phyloP scores from a whole-genome alignment of 371 early-diverging fungal species.

The Basidiobolus meristosporus region DNA sequence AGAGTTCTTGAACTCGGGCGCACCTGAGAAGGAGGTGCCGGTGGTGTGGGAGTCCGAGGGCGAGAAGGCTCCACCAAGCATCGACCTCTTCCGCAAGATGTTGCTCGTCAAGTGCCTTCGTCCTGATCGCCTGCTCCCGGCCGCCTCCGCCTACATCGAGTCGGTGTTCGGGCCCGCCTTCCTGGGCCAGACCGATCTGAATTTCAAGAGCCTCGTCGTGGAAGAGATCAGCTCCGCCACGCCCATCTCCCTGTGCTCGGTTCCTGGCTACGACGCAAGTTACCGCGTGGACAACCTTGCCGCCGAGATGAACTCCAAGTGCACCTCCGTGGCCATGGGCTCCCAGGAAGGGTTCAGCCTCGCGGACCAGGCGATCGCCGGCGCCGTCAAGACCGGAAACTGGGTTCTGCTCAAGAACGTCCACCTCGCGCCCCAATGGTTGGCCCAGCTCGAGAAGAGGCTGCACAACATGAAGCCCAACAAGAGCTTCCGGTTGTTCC shows the following conservation, averaged over 20 bases:
- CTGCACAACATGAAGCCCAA: conserved; percentile 72
- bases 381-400: conserved; percentile 62
- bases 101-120: conserved; percentile 71
- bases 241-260: conserved; percentile 82
- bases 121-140: conserved; percentile 69
- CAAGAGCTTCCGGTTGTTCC: conserved; percentile 75
- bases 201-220: conserved; percentile 44
- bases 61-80: background rate
- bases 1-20: conserved; percentile 23
- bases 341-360: conserved; percentile 82
- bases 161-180: conserved; percentile 47
- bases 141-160: conserved; percentile 55
- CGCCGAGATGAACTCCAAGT: conserved; percentile 27
- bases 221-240: conserved; percentile 55
- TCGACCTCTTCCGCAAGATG: conserved; percentile 37
- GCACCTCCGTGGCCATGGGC: conserved; percentile 91
- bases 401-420: conserved; percentile 98
- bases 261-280: conserved; percentile 92
- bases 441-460: conserved; percentile 86
- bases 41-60: conserved; percentile 27
- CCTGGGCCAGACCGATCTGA: conserved; percentile 36
- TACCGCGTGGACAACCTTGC: conserved; percentile 87
- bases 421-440: conserved; percentile 86
- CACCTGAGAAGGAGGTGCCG: conserved; percentile 44
- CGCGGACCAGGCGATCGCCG: conserved; percentile 80